Percentiles rank a stretch among this genome's conserved stretches.
phyloP scores from a whole-genome alignment of 345 rosid genomes.

The Eucalyptus cladocalyx region DNA sequence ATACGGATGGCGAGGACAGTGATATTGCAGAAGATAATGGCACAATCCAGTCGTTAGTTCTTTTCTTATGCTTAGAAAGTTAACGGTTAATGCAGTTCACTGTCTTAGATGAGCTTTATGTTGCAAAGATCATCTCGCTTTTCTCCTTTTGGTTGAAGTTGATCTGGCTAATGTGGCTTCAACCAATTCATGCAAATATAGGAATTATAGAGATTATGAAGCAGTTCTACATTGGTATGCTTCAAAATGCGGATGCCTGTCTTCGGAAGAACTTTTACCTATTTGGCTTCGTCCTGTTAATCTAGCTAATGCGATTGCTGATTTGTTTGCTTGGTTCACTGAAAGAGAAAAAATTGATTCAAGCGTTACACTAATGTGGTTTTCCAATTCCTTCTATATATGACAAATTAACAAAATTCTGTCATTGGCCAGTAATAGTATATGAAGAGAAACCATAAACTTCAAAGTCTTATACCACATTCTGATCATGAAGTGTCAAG shows the following conservation, averaged over 20 bases:
- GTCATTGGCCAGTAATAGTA: not conserved
- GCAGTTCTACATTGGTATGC: not conserved
- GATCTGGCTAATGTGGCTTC: not conserved
- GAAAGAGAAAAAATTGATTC: not conserved
- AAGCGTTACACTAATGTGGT: not conserved
- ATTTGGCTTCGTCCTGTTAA: not conserved
- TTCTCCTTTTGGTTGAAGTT: not conserved
- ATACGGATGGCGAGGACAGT: slow-evolving; percentile 53
- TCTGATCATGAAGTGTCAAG: not conserved
- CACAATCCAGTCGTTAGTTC: not conserved
- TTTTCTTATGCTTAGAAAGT: not conserved
- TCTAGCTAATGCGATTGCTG: not conserved
- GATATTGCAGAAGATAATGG: slow-evolving; percentile 46
- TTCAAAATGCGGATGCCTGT: not conserved
- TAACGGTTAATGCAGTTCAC: not conserved
- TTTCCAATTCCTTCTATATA: not conserved
- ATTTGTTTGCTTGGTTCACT: not conserved
- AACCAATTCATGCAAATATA: not conserved
- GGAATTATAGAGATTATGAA: not conserved
- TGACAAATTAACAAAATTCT: not conserved
- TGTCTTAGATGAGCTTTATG: not conserved
- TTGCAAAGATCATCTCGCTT: not conserved
- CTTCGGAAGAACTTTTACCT: not conserved
- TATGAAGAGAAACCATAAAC: not conserved
- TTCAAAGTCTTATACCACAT: not conserved